Conservation (phyloP, 2,329 filamentous ascomycete genomes). For the Aspergillus amoenus region DNA sequence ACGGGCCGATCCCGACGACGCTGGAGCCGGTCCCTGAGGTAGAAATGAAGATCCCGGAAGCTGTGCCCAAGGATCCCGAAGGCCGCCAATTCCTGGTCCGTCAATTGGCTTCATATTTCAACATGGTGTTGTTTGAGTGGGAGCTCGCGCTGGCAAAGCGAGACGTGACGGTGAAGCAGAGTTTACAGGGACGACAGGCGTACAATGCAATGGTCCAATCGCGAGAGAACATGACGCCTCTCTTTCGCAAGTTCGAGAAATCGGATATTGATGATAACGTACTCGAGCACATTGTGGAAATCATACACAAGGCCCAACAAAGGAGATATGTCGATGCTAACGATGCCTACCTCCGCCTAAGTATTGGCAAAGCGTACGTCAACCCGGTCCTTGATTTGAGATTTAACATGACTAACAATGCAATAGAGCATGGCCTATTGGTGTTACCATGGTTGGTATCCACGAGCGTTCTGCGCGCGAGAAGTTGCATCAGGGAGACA, state of each 20-base stretch:
- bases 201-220: constrained; percentile 83
- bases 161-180: constrained; percentile 61
- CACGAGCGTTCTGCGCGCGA: constrained; percentile 95
- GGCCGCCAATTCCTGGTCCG: constrained; percentile 73
- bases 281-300: constrained; percentile 81
- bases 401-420: constrained; percentile 13
- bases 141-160: constrained; percentile 68
- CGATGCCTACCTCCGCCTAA: constrained; percentile 87
- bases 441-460: constrained; percentile 99
- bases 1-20: constrained; percentile 84
- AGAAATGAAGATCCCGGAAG: constrained; percentile 78
- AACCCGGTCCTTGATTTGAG: not conserved
- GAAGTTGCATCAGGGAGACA: constrained; percentile 79
- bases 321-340: constrained; percentile 94
- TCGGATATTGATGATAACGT: constrained; percentile 75
- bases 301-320: constrained; percentile 86
- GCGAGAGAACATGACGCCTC: constrained; percentile 79
- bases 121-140: constrained; percentile 91
- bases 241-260: constrained; percentile 87
- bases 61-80: constrained; percentile 62
- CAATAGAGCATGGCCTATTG: constrained; percentile 84
- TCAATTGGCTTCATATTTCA: constrained; percentile 93
- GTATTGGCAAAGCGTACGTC: constrained; percentile 79
- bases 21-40: constrained; percentile 76
- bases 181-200: constrained; percentile 77